Evolutionary conservation across 1,284 basidiomycete genomes (phyloP), one percentile per base, ranked within the genome.

Genomic region (Cutaneotrichosporon mucoides): DNA sequence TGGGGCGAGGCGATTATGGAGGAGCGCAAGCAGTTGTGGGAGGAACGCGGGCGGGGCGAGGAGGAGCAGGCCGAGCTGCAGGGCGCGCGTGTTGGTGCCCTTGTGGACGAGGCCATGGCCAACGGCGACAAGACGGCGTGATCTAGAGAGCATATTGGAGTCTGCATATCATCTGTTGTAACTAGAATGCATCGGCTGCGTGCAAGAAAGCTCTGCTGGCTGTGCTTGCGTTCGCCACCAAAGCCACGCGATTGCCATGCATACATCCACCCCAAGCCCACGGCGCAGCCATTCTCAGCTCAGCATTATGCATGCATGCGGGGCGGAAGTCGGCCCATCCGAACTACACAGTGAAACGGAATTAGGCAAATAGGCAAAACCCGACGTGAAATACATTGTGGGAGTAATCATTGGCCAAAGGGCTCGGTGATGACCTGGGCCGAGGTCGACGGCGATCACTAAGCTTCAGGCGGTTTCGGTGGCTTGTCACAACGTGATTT

Each of bases 1-100:
- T 95, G 91, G 92, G 90, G 87, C 1, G 72, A 82, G 42, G 83
- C 85, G 53, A 76, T 92, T 8, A 72, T 84, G 59, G 78, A 76
- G 6, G 88, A 91, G 70, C 81, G 80, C 33, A 60, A 66, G 49
- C 65, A 70, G 53, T 58, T 78, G 3, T 77, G 75, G 73, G 69
- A 63, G 9, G 67, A 66, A 3, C 63, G 73, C 5, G 76, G 74
- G 6, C 57, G 65, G 6, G 73, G 62, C 10, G 61, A 73, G 36
- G 67, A 76, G 55, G 73, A 73, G 57, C 46, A 52, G 44, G 65
- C 65, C 43, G 68, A 70, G 45, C 62, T 77, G 53, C 51, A 64
- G 12, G 69, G 68, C 10, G 56, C 45, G 13, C 55, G 55, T 10
- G 67, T 68, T 11, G 71, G 68, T 6, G 41, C 50, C 5, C 46